Base-by-base conservation (phyloP, 78 protist species). In the Dictyostelium brefeldianum region DNA sequence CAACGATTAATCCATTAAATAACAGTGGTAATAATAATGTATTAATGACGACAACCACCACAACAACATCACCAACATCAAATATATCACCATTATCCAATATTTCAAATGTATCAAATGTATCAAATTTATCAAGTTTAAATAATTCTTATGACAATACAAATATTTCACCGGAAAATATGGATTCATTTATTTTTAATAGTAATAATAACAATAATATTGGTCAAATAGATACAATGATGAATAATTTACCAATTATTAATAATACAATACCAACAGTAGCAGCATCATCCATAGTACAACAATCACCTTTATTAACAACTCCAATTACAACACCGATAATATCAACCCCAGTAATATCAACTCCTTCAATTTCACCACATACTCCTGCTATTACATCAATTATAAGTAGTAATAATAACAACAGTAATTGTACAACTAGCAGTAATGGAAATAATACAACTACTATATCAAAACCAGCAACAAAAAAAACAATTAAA, bases 401-500 rank as follows among this genome's bases (percentile, higher is more conserved):
- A 53, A 53, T 53, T 15, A 53, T 53, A 53, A 64, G 25, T 65
- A 9, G 25, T 29, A 65, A 65, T 29, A 65, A 29, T 70, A 41
- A 73, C 10, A 31, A 47, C 22, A 46, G 43, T 43, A 73, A 73
- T n/a, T 9, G 43, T 15, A 71, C 46, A 22, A 74, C 0, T 22
- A n/a, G 25, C 12, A 46, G 2, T 9, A 2, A 15, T 8, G 22
- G 5, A 5, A 74, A 11, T 5, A 62, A 29, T 5, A 29, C 31
- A 7, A 9, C 50, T 17, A n/a, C 25, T 11, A 5, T 14, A 2
- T 2, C 80, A n/a, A 74, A 15, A 7, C 12, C 62, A 1, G 15
- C 81, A 22, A 77, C 57, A 0, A 78, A 87, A 65, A 77, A 51
- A 50, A 25, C 78, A 77, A 47, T 74, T 7, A 94, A 94, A 69